Evolutionary conservation across 129 eudicot species (phyloP).

Genomic region (Pseudognaphalium luteoalbum): DNA sequence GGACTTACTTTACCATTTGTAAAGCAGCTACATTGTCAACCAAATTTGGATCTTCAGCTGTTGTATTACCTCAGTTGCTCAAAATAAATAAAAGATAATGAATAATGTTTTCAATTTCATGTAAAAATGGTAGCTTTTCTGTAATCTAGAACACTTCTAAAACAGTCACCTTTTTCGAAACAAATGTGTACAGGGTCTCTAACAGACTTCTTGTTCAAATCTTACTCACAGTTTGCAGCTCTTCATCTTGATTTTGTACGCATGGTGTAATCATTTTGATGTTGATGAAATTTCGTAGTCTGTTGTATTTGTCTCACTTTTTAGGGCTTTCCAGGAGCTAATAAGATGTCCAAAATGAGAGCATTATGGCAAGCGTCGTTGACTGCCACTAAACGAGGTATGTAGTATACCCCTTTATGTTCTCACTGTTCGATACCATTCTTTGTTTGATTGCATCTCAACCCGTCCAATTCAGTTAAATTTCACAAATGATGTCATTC

Average conservation of each 20-base stretch:
- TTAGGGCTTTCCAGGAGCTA: slow-evolving; percentile 7
- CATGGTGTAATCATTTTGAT: background rate
- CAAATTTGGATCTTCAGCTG: background rate
- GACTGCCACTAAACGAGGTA: slow-evolving; percentile 88
- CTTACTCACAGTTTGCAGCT: background rate
- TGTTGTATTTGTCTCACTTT: slow-evolving; percentile 8
- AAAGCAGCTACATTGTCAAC: background rate
- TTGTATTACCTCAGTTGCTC: background rate
- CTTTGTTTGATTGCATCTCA: too few relatives aligned
- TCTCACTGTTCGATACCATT: too few relatives aligned
- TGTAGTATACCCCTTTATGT: background rate
- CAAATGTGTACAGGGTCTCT: too few relatives aligned
- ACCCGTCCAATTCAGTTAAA: too few relatives aligned
- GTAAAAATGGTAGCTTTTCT: too few relatives aligned
- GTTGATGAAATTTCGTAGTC: background rate
- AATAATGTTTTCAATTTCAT: too few relatives aligned
- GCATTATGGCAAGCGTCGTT: slow-evolving; percentile 75
- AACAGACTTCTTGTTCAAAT: background rate
- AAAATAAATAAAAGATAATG: background rate
- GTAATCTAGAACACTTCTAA: too few relatives aligned
- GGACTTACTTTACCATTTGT: background rate
- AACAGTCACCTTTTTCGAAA: too few relatives aligned
- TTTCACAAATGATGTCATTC: too few relatives aligned
- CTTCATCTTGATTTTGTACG: background rate
- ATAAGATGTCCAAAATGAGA: slow-evolving; percentile 76